Conservation (phyloP, 306 rosid species). For the Vachellia pachyceras region DNA sequence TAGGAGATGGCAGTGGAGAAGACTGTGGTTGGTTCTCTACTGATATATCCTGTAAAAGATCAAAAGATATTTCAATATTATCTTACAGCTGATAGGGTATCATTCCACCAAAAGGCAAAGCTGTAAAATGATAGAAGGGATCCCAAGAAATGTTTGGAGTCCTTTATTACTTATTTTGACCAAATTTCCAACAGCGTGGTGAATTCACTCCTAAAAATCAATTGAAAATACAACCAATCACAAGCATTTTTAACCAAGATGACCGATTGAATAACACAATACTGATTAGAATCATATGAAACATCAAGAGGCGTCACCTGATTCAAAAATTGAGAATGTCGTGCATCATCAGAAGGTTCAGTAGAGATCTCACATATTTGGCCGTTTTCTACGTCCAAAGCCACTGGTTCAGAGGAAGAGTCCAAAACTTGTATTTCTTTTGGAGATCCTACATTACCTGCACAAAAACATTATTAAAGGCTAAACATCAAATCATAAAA, state of each 20-base stretch:
- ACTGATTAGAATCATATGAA: background rate
- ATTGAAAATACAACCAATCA: slow-evolving; percentile 2
- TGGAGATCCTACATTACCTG: slow-evolving; percentile 55
- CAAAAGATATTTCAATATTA: slow-evolving; percentile 29
- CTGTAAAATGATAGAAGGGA: background rate
- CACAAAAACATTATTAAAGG: slow-evolving; percentile 38
- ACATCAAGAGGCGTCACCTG: slow-evolving; percentile 57
- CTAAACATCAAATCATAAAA: slow-evolving; percentile 31
- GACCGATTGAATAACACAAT: background rate
- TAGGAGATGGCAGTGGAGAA: slow-evolving; percentile 59
- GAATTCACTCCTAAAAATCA: slow-evolving; percentile 13
- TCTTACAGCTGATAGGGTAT: background rate
- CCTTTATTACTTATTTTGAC: slow-evolving; percentile 2
- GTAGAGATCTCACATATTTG: slow-evolving; percentile 48
- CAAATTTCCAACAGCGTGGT: background rate
- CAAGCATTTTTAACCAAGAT: background rate
- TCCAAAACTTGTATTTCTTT: slow-evolving; percentile 50
- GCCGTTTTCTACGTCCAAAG: slow-evolving; percentile 42
- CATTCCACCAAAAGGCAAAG: slow-evolving; percentile 29
- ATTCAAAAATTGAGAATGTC: slow-evolving; percentile 46
- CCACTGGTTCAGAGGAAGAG: slow-evolving; percentile 51
- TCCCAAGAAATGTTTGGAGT: background rate
- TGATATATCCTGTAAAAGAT: slow-evolving; percentile 51
- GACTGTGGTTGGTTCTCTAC: slow-evolving; percentile 49
- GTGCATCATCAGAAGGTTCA: slow-evolving; percentile 44